Evolutionary conservation across 495 filamentous ascomycete genomes (phyloP).

Genomic region (Xylaria intraflava): DNA sequence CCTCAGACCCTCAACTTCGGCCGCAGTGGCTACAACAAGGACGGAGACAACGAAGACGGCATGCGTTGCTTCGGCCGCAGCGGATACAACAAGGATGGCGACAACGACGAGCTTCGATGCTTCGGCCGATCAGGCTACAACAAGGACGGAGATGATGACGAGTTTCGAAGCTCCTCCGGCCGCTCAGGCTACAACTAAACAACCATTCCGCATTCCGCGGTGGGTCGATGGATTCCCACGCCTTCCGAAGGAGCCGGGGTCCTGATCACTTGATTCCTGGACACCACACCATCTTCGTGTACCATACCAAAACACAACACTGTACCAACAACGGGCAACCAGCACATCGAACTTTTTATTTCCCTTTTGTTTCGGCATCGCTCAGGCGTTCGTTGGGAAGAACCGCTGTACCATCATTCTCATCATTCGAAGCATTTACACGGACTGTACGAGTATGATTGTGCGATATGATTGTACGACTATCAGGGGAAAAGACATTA

Average conservation of each 20-base stretch:
- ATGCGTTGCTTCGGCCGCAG: conserved; percentile 36
- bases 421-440: conserved; percentile 13
- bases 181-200: conserved; percentile 13
- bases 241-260: conserved; percentile 3
- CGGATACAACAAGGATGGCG: conserved; percentile 43
- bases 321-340: conserved; percentile 11
- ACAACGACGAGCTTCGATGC: conserved; percentile 36
- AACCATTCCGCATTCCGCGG: neutral
- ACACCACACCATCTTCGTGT: too few relatives aligned
- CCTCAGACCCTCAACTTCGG: conserved; percentile 30
- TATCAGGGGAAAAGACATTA: conserved; percentile 11
- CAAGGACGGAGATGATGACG: conserved; percentile 22
- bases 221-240: neutral
- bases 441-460: conserved; percentile 18
- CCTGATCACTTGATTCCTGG: neutral
- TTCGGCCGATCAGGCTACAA: conserved; percentile 44
- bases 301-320: neutral
- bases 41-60: conserved; percentile 30
- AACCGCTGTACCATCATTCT: neutral
- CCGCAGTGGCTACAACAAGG: conserved; percentile 51
- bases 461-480: conserved; percentile 19
- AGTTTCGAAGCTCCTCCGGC: neutral
- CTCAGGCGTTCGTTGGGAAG: conserved; percentile 10
- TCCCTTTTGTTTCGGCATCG: conserved; percentile 18
- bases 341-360: conserved; percentile 2